Evolutionary conservation across 768 basidiomycete species (phyloP).

Genomic region (Amanita inopinata): DNA sequence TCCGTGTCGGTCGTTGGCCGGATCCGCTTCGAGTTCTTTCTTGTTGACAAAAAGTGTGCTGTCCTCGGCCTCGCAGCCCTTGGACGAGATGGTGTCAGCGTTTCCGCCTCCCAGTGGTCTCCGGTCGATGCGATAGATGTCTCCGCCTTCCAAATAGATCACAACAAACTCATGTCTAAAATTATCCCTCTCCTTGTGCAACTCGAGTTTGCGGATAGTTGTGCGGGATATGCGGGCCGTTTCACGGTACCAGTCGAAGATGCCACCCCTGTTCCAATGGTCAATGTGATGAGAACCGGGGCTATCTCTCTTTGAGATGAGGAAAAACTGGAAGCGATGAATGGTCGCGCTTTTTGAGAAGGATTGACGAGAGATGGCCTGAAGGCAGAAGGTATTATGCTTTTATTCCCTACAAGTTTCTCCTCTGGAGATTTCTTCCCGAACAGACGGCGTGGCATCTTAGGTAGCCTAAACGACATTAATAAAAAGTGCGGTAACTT

Average conservation of each 20-base stretch:
- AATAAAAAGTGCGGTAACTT: no score
- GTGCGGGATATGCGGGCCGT: background rate
- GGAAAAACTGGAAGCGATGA: no score
- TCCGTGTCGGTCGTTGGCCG: background rate
- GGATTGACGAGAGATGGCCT: no score
- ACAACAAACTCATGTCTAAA: slow-evolving; percentile 6
- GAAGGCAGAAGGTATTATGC: no score
- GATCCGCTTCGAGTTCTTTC: background rate
- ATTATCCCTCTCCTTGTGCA: slow-evolving; percentile 2
- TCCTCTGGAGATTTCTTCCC: no score
- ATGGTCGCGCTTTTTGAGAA: no score
- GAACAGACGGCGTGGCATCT: no score
- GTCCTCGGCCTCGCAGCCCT: slow-evolving; percentile 4
- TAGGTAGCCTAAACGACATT: no score
- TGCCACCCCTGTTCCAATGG: slow-evolving; percentile 3
- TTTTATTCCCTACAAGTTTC: no score
- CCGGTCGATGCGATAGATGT: background rate
- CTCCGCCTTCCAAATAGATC: background rate
- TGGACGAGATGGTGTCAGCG: background rate
- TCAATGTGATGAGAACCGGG: slow-evolving; percentile 1
- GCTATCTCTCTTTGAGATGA: background rate
- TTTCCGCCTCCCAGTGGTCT: background rate
- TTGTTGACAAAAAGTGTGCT: background rate
- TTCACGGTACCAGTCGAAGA: slow-evolving; percentile 6
- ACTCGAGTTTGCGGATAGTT: background rate